Evolutionary conservation across 495 filamentous ascomycete species (phyloP), one percentile per base, ranked within the genome.

Genomic region (Aspergillus bridgeri): DNA sequence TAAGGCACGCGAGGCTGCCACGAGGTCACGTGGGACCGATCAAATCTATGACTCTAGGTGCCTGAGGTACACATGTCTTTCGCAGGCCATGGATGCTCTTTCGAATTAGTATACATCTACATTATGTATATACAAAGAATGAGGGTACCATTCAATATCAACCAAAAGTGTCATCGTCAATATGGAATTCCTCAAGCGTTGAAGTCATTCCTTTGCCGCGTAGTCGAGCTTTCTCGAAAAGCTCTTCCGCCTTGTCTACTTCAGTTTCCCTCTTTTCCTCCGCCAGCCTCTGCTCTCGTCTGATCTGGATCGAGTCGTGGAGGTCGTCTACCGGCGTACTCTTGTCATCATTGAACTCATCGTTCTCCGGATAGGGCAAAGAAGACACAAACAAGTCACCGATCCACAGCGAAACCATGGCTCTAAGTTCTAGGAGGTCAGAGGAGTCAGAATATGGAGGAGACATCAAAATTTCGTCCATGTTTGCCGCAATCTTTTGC

Each of bases 381-480:
- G 66, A 70, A 3, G 67, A 71, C 6, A 76, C 53, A 21, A 75
- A 65, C 46, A 93, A 65, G 60, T 92, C 88, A 2, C 72, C 82
- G 21, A 89, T 74, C 80, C 86, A 92, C 24, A 89, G 69, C 9
- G 77, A 82, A 7, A 90, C 71, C 81, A 89, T 89, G 8, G 76
- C 89, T 45, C 86, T 72, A 9, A 92, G 70, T 53, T 83, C 69
- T 33, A 88, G 73, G 51, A 94, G 65, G 49, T 78, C 76, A 9
- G 74, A 57, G 45, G 81, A 80, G 46, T 83, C 78, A 1, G 81
- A 83, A 64, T 84, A 91, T 1, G 89, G 89, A 27, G 81, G 77
- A 22, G 82, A 83, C 33, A 77, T 75, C 62, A 91, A 74, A 7
- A 88, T 60, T 27, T 80, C 73, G 64, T 90, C 86, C 73, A 95